Percentiles rank a stretch among this genome's conserved stretches.
Evolutionary conservation across 192 early-diverging fungal genomes (phyloP).

Genomic region (Rhizophagus prolifer): DNA sequence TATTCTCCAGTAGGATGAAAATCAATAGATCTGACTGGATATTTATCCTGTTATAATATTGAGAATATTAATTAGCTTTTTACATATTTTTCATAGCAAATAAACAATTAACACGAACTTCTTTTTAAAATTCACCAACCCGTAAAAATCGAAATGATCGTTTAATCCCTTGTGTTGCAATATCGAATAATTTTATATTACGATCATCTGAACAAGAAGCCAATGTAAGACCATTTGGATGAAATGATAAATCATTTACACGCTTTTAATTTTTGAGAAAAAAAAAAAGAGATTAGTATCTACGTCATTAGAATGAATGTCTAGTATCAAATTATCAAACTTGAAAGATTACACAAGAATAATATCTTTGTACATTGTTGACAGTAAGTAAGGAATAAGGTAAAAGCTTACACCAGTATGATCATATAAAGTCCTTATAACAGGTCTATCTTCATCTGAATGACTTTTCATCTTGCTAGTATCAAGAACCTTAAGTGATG

Average conservation of each 20-base stretch:
- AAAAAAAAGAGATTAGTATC: not conserved
- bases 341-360: too few species aligned
- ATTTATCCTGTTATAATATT: slow-evolving; percentile 56
- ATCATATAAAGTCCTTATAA: slow-evolving; percentile 89
- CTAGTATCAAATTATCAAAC: too few species aligned
- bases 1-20: slow-evolving; percentile 96
- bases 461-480: slow-evolving; percentile 75
- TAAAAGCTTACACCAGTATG: slow-evolving; percentile 55
- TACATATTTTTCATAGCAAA: too few species aligned
- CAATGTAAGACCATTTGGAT: slow-evolving; percentile 89
- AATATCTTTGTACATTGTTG: too few species aligned
- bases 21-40: slow-evolving; percentile 73
- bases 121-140: slow-evolving; percentile 36
- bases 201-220: slow-evolving; percentile 85
- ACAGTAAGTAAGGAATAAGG: too few species aligned
- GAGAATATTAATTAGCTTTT: not conserved
- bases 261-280: slow-evolving; percentile 31
- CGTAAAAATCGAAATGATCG: slow-evolving; percentile 81
- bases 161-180: slow-evolving; percentile 79
- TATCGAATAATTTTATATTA: slow-evolving; percentile 87
- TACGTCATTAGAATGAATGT: too few species aligned
- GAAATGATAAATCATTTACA: slow-evolving; percentile 85
- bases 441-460: slow-evolving; percentile 77
- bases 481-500: slow-evolving; percentile 89
- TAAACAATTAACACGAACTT: too few species aligned